Evolutionary conservation across 768 basidiomycete genomes (phyloP).

Genomic region (Tulasnella sp.): DNA sequence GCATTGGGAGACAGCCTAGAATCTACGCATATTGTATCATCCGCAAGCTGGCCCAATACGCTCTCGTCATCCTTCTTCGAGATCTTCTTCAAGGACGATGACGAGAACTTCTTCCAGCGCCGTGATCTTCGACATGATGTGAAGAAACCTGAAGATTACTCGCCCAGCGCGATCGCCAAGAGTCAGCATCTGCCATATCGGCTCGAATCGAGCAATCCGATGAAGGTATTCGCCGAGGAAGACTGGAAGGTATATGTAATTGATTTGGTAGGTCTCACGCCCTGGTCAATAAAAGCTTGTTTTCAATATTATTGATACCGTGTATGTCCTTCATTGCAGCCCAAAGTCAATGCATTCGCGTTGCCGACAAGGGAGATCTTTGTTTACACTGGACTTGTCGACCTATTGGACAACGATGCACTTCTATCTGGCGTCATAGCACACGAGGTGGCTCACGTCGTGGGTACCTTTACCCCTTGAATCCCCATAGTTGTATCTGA

Average conservation of each 20-base stretch:
- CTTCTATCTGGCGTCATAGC: slow-evolving; percentile 34
- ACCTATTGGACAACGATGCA: slow-evolving; percentile 30
- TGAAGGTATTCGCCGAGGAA: slow-evolving; percentile 28
- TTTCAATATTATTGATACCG: slow-evolving; percentile 14
- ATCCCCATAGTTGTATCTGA: too few relatives aligned
- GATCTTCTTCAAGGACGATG: neutral
- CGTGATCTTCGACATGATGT: neutral
- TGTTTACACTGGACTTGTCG: slow-evolving; percentile 34
- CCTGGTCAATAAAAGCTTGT: too few relatives aligned
- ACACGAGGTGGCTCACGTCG: slow-evolving; percentile 32
- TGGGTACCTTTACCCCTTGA: neutral
- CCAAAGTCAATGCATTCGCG: slow-evolving; percentile 33
- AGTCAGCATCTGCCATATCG: slow-evolving; percentile 30
- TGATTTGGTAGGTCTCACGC: slow-evolving; percentile 28
- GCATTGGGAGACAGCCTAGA: slow-evolving; percentile 27
- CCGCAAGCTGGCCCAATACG: slow-evolving; percentile 14
- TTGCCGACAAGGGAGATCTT: slow-evolving; percentile 35
- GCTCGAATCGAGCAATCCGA: slow-evolving; percentile 31
- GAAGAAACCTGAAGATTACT: slow-evolving; percentile 7
- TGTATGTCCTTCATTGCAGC: slow-evolving; percentile 18
- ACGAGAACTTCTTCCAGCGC: neutral
- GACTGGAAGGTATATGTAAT: slow-evolving; percentile 37
- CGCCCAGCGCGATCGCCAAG: slow-evolving; percentile 20
- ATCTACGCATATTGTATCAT: slow-evolving; percentile 15
- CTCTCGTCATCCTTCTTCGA: slow-evolving; percentile 13